Percentiles rank a stretch among this genome's conserved stretches.
Conservation (phyloP, 2,329 filamentous ascomycete genomes). For the Penicillium sp. region DNA sequence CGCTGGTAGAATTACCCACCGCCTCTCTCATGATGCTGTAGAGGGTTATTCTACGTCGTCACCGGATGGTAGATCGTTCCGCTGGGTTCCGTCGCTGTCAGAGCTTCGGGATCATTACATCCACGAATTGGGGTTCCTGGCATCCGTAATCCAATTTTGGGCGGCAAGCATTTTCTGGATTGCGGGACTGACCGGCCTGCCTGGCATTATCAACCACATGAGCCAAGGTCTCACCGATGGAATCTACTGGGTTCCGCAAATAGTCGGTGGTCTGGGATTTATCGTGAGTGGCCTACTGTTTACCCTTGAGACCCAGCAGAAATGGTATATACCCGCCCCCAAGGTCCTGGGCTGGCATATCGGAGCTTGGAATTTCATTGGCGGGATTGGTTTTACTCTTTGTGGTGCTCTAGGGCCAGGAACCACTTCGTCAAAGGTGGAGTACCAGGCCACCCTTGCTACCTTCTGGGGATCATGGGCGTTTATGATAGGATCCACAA, state of each 20-base stretch:
- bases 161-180: conserved; percentile 67
- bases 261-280: conserved; percentile 64
- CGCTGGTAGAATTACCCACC: background rate
- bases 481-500: conserved; percentile 47
- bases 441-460: conserved; percentile 52
- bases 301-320: conserved; percentile 65
- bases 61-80: conserved; percentile 45
- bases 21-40: background rate
- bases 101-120: conserved; percentile 62
- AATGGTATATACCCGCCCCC: conserved; percentile 62
- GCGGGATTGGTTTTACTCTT: conserved; percentile 63
- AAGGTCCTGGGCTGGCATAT: conserved; percentile 66
- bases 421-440: conserved; percentile 40
- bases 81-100: conserved; percentile 59
- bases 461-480: conserved; percentile 45
- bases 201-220: conserved; percentile 55
- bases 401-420: conserved; percentile 59
- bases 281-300: conserved; percentile 60
- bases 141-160: conserved; percentile 56
- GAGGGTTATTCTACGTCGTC: conserved; percentile 12
- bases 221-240: conserved; percentile 51
- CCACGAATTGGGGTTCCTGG: conserved; percentile 63
- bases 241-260: conserved; percentile 63
- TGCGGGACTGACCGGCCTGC: conserved; percentile 60
- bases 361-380: conserved; percentile 65